phyloP scores from a whole-genome alignment of 2,329 filamentous ascomycete genomes.

The Aspergillus sp. region DNA sequence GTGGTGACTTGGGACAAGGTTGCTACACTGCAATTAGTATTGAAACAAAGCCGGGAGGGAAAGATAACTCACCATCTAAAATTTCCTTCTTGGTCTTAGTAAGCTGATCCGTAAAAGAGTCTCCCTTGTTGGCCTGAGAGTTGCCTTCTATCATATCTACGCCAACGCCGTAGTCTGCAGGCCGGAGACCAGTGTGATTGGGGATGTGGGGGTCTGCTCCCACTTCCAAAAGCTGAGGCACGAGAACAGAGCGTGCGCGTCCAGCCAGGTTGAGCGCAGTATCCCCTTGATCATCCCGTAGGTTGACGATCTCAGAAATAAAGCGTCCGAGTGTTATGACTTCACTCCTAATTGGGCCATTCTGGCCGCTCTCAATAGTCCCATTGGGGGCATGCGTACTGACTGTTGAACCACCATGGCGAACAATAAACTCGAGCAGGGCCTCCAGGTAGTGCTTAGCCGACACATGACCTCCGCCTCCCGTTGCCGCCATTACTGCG shows the following conservation, averaged over 20 bases:
- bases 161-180: conserved; percentile 91
- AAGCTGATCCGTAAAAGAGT: conserved; percentile 38
- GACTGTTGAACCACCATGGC: conserved; percentile 63
- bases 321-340: conserved; percentile 85
- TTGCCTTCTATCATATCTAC: conserved; percentile 51
- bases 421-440: conserved; percentile 86
- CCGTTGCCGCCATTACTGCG: conserved; percentile 89
- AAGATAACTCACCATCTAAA: conserved; percentile 32
- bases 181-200: conserved; percentile 80
- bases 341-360: conserved; percentile 38
- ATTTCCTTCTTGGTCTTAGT: conserved; percentile 42
- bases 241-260: conserved; percentile 90
- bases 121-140: conserved; percentile 39
- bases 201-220: conserved; percentile 87
- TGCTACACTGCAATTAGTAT: conserved; percentile 33
- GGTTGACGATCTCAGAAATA: conserved; percentile 95
- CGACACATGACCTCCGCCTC: conserved; percentile 73
- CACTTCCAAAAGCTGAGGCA: conserved; percentile 92
- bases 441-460: conserved; percentile 96
- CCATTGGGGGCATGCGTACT: conserved; percentile 41
- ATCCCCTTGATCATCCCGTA: conserved; percentile 87
- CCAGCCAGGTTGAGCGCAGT: conserved; percentile 92
- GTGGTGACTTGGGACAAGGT: conserved; percentile 31
- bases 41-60: not conserved
- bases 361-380: conserved; percentile 16